Conservation (phyloP, 371 early-diverging fungal genomes). For the Smittium culicis region DNA sequence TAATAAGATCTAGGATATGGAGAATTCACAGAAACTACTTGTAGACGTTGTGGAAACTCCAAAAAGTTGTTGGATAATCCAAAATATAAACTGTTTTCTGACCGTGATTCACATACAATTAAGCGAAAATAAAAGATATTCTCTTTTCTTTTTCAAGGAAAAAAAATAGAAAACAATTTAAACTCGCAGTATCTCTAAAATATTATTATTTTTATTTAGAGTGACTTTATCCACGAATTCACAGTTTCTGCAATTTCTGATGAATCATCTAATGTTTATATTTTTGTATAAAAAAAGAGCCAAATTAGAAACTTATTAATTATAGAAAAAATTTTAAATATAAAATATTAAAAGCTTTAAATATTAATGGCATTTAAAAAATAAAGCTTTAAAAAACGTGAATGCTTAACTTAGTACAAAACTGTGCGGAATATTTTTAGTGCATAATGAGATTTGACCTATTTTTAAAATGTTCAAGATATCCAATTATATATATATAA, state of each 20-base stretch:
- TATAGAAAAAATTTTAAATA: not conserved
- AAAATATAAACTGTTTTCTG: slow-evolving; percentile 22
- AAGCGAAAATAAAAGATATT: slow-evolving; percentile 5
- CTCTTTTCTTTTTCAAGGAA: not conserved
- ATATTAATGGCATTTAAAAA: not conserved
- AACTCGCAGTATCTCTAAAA: not conserved
- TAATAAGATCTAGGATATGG: not conserved
- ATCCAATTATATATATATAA: too few species aligned
- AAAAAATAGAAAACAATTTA: not conserved
- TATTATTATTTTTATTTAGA: not conserved
- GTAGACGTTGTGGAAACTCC: slow-evolving; percentile 16
- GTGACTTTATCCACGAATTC: not conserved
- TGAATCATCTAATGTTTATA: slow-evolving; percentile 6
- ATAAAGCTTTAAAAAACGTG: not conserved
- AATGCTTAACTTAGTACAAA: slow-evolving; percentile 2
- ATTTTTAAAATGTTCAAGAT: slow-evolving; percentile 1
- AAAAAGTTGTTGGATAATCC: slow-evolving; percentile 16
- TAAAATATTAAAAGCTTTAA: not conserved
- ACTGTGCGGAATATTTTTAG: slow-evolving; percentile 7
- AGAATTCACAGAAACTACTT: not conserved
- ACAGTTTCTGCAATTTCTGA: slow-evolving; percentile 4
- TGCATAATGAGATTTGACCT: slow-evolving; percentile 29
- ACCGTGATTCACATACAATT: slow-evolving; percentile 16
- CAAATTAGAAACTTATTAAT: too few species aligned
- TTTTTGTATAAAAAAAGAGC: too few species aligned